Evolutionary conservation across 495 filamentous ascomycete species (phyloP).

Genomic region (Neurospora sp.): DNA sequence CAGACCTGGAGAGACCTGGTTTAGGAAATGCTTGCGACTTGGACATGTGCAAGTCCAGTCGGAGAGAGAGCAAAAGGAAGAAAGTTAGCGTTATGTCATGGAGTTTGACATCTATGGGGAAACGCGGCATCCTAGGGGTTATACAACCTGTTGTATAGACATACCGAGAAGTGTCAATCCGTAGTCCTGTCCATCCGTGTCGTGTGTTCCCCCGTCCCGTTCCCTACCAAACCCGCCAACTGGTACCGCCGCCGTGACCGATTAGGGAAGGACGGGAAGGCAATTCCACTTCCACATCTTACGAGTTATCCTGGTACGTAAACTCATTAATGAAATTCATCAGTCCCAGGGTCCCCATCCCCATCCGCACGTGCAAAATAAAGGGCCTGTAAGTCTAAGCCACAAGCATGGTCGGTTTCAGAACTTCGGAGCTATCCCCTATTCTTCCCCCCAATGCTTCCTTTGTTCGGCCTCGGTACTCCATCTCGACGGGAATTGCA

Average conservation of each 20-base stretch:
- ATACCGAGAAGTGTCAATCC: background rate
- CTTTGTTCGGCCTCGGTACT: background rate
- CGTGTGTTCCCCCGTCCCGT: background rate
- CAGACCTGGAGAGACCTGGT: background rate
- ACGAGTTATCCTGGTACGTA: background rate
- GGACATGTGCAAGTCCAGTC: background rate
- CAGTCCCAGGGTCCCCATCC: background rate
- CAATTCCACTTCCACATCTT: background rate
- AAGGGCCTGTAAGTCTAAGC: background rate
- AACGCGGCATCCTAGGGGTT: background rate
- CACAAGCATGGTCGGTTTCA: background rate
- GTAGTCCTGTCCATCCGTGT: background rate
- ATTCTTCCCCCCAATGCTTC: background rate
- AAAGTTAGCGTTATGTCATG: background rate
- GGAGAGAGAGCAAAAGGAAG: background rate
- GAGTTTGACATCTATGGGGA: background rate
- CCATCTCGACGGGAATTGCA: slow-evolving; percentile 2
- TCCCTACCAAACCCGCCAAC: background rate
- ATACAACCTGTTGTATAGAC: background rate
- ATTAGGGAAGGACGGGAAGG: background rate
- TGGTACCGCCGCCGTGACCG: background rate
- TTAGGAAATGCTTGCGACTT: background rate
- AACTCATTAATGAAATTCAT: background rate
- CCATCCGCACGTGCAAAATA: background rate
- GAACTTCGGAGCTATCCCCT: background rate